These are phyloP conservation scores for Ceratobasidium papillatum DNA, from an alignment of 1,284 basidiomycete species.

Conservation along the genomic window DNA sequence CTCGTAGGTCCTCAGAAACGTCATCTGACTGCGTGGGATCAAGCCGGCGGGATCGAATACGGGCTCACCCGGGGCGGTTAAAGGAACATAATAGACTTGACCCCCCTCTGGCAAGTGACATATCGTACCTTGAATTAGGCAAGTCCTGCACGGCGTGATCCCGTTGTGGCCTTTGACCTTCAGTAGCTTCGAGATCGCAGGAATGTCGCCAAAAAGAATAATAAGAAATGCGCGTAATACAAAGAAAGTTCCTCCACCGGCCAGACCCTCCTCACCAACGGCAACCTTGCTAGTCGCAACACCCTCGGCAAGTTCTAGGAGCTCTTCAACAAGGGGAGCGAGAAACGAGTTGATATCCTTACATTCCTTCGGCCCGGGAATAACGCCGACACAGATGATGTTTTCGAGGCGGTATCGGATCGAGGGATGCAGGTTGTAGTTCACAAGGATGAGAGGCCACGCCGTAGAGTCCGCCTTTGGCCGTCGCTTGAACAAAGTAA, in stretches of 20 bases:
- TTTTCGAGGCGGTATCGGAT: background rate
- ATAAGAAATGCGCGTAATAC: background rate
- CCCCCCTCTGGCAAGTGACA: constrained; percentile 44
- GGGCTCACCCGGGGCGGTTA: background rate
- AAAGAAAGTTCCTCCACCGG: background rate
- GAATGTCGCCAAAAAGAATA: constrained; percentile 7
- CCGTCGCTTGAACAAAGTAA: constrained; percentile 3
- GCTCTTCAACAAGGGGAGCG: background rate
- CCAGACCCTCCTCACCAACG: background rate
- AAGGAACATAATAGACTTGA: constrained; percentile 38
- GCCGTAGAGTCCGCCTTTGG: background rate
- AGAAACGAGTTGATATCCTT: constrained; percentile 6
- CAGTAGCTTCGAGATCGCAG: background rate
- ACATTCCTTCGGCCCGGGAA: background rate
- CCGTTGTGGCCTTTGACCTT: constrained; percentile 7
- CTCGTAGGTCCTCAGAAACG: background rate
- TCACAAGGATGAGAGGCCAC: constrained; percentile 1
- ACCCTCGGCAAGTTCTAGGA: background rate
- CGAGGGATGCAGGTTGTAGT: constrained; percentile 3
- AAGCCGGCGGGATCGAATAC: background rate
- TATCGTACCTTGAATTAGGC: constrained; percentile 19
- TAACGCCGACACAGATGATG: background rate
- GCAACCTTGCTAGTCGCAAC: background rate
- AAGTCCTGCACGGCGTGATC: background rate
- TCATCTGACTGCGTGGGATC: constrained; percentile 27